Base-by-base conservation (phyloP, 1,139 yeast species). In the Hemisphaericaspora xylanilytica region DNA sequence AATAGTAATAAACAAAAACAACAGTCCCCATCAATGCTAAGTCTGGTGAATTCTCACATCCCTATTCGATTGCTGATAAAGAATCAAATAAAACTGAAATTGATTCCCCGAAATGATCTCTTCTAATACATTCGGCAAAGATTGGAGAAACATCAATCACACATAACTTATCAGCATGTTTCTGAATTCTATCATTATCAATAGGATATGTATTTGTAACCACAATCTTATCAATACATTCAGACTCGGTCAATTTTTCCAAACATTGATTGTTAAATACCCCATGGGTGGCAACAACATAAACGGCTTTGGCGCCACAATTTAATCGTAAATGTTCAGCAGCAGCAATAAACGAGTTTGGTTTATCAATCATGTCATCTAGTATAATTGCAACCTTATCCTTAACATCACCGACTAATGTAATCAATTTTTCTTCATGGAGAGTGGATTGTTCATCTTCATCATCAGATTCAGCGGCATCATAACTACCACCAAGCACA, bases 61-160 rank as follows among this genome's bases (percentile, higher is more conserved):
- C 21, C n/a, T 59, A 76, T 47, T 74, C 80, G 36, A 82, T 70
- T 35, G 85, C 78, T 40, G 88, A 83, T 50, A 88, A 72, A 32
- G 95, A 88, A 61, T 89, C 96, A 59, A 90, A 90, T 52, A 90
- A 70, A 28, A 89, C 96, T 26, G 95, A 85, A 47, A 90, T 90
- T 47, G 95, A 84, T 67, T 90, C 97, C 58, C 97, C 98, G 55
- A 90, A 90, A 62, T 94, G 98, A 61, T 92, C 96, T 69, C 99
- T 85, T 70, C 99, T 81, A 48, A 94, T 92, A 65, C 97, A 92
- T 68, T 94, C 99, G 26, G 98, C 97, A 58, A 94, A 85, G 41
- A 92, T 90, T 18, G 95, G 85, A 39, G 96, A 85, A 36, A 94
- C 94, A 58, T 94, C 98, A 55, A 94, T 92, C 36, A 88, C 85